Conservation (phyloP, 257 asterid genomes). For the Fraxinus anomala region DNA sequence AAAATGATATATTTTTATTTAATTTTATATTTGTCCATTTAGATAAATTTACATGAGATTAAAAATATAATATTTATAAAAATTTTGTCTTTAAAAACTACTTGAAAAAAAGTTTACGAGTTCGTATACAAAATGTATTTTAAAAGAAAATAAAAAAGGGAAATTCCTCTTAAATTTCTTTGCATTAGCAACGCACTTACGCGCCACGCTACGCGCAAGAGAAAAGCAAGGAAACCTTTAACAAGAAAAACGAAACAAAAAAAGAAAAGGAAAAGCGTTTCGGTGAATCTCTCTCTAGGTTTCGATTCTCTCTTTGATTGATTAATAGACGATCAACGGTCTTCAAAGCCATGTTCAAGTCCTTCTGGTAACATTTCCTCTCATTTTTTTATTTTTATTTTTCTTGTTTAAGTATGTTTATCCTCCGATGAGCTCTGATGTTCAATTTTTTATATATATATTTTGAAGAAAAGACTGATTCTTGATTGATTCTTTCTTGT, state of each 20-base stretch:
- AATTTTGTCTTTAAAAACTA: too few species aligned
- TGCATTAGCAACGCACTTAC: too few species aligned
- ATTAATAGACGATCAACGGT: constrained; percentile 32
- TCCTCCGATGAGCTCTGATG: background rate
- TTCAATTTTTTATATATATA: background rate
- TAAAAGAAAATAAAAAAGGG: too few species aligned
- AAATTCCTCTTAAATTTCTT: too few species aligned
- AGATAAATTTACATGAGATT: too few species aligned
- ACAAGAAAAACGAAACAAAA: background rate
- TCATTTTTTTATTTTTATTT: background rate
- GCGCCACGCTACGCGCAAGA: too few species aligned
- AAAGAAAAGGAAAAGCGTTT: background rate
- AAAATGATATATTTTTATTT: too few species aligned
- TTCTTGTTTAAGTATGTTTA: background rate
- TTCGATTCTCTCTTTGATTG: constrained; percentile 21
- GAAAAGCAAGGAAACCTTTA: too few species aligned
- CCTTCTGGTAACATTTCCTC: constrained; percentile 42
- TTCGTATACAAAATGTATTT: too few species aligned
- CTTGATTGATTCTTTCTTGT: background rate
- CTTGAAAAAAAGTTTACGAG: too few species aligned
- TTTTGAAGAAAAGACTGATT: background rate
- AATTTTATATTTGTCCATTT: too few species aligned
- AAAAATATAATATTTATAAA: too few species aligned
- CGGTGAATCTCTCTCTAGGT: constrained; percentile 16
- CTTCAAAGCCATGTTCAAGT: constrained; percentile 48